Percentiles rank a stretch among this genome's conserved stretches.
Evolutionary conservation across 805 yeast genomes (phyloP).

Genomic region (Henningerozyma blattae): DNA sequence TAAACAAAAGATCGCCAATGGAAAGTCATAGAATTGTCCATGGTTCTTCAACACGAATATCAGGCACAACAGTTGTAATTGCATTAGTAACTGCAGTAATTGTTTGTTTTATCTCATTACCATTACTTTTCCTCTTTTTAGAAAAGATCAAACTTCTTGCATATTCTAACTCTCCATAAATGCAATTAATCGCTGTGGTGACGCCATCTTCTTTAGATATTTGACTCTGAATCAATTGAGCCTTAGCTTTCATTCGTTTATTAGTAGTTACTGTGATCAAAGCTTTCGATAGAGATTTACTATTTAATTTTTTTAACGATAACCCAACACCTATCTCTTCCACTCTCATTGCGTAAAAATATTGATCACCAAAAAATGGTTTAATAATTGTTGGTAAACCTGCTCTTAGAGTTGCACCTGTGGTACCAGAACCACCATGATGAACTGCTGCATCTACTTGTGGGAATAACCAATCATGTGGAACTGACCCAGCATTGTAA

Average conservation of each 20-base stretch:
- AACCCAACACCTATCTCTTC: constrained; percentile 86
- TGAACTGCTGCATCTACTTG: constrained; percentile 89
- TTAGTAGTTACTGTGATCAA: constrained; percentile 57
- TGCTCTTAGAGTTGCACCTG: constrained; percentile 79
- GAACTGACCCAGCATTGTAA: constrained; percentile 58
- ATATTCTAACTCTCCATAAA: constrained; percentile 73
- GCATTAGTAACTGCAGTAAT: no score
- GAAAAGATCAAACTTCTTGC: constrained; percentile 44
- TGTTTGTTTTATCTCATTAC: no score
- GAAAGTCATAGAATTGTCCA: no score
- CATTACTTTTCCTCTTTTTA: no score
- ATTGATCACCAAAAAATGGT: constrained; percentile 95
- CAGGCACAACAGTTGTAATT: no score
- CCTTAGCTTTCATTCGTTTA: constrained; percentile 54
- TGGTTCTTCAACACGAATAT: no score
- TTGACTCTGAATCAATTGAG: constrained; percentile 45
- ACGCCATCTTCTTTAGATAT: constrained; percentile 78
- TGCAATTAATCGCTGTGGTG: constrained; percentile 54
- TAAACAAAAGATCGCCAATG: no score
- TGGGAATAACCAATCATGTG: constrained; percentile 92
- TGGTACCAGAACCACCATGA: constrained; percentile 95
- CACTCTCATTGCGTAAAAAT: constrained; percentile 76
- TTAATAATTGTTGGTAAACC: constrained; percentile 86
- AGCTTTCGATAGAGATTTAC: constrained; percentile 52
- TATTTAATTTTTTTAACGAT: constrained; percentile 54